Percentiles rank a stretch among this genome's conserved stretches.
Evolutionary conservation across 495 filamentous ascomycete species (phyloP).

Genomic region (Penicillium parvum): DNA sequence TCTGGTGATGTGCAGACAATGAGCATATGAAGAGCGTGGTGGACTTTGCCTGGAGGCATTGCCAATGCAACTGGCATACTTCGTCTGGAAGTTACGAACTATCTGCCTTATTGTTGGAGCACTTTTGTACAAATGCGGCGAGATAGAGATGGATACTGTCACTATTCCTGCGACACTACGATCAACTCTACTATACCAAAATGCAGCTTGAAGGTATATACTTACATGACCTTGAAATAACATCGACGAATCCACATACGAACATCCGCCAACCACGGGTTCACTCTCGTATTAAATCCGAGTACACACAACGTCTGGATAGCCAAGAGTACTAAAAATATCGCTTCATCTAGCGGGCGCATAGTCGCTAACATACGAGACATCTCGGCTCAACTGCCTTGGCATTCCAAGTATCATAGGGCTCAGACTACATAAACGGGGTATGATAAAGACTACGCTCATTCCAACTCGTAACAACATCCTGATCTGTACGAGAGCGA

Average conservation of each 20-base stretch:
- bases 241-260: not conserved
- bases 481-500: not conserved
- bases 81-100: conserved; percentile 49
- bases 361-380: not conserved
- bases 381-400: too few species aligned
- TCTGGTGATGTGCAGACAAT: conserved; percentile 13
- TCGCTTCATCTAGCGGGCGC: not conserved
- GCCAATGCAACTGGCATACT: conserved; percentile 64
- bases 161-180: too few species aligned
- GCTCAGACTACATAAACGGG: too few species aligned
- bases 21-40: conserved; percentile 68
- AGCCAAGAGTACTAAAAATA: not conserved
- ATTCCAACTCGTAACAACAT: not conserved
- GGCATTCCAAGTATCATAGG: too few species aligned
- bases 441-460: too few species aligned
- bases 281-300: conserved; percentile 4
- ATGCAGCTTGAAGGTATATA: too few species aligned
- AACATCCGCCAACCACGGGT: conserved; percentile 1
- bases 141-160: too few species aligned
- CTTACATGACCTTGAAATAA: too few species aligned
- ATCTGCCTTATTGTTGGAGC: conserved; percentile 48
- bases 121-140: too few species aligned
- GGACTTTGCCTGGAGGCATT: conserved; percentile 65
- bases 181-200: too few species aligned
- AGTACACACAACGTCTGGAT: not conserved